These are phyloP conservation scores for Boletus sp. DNA, from an alignment of 1,284 basidiomycete genomes.

Conservation along the genomic window DNA sequence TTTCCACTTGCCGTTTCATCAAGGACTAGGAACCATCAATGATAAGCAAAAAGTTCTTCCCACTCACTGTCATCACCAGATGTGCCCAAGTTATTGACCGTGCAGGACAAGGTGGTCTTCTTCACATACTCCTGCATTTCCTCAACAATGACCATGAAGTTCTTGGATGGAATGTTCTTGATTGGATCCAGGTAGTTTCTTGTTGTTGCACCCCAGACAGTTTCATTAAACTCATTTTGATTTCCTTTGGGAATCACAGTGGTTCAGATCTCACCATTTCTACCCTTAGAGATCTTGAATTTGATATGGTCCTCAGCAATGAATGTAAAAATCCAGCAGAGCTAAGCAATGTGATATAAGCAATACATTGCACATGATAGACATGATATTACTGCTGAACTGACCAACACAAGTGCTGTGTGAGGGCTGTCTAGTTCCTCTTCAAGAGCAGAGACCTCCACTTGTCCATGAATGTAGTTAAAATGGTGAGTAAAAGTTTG, in stretches of 20 bases:
- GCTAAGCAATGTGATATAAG: background rate
- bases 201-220: background rate
- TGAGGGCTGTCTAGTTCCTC: background rate
- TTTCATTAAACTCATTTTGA: constrained; percentile 4
- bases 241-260: background rate
- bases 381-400: background rate
- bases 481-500: background rate
- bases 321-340: background rate
- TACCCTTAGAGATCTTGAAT: background rate
- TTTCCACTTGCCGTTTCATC: no score
- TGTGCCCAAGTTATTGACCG: background rate
- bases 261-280: background rate
- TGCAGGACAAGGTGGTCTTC: background rate
- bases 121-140: background rate
- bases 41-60: no score
- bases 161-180: background rate
- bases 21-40: no score
- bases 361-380: background rate
- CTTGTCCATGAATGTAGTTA: background rate
- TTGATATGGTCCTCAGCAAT: background rate
- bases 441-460: background rate
- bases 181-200: background rate
- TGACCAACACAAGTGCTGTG: background rate
- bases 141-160: background rate
- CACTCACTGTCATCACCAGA: background rate